Conservation (phyloP, 1,139 yeast genomes). For the Blastobotrys aristatus region DNA sequence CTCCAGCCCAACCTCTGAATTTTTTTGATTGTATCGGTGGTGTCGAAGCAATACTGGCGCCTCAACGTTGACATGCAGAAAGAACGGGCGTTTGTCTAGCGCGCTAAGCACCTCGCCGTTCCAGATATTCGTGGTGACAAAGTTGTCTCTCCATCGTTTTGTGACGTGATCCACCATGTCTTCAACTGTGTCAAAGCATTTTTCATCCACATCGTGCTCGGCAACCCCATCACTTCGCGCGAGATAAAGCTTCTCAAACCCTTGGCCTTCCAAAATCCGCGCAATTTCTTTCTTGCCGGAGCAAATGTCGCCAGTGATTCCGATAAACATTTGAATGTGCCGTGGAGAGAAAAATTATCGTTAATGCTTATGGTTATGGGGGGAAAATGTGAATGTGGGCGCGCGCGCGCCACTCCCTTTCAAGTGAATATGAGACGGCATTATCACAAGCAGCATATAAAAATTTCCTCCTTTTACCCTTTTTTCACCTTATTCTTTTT, state of each 20-base stretch:
- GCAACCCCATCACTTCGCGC: neutral
- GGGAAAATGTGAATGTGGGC: too few species aligned
- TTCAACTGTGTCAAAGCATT: slow-evolving; percentile 30
- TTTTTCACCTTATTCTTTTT: neutral
- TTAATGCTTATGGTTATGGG: neutral
- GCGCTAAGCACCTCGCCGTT: slow-evolving; percentile 43
- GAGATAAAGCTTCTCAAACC: slow-evolving; percentile 42
- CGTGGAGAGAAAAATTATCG: neutral
- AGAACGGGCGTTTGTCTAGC: slow-evolving; percentile 74
- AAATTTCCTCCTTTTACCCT: neutral
- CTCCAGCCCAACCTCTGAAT: slow-evolving; percentile 14
- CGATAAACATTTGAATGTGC: slow-evolving; percentile 57
- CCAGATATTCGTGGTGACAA: slow-evolving; percentile 53
- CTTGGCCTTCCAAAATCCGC: slow-evolving; percentile 51
- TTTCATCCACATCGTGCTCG: neutral
- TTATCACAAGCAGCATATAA: too few species aligned
- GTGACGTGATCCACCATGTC: slow-evolving; percentile 63
- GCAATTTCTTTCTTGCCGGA: slow-evolving; percentile 69
- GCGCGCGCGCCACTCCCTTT: too few species aligned
- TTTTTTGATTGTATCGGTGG: slow-evolving; percentile 37
- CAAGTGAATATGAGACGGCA: too few species aligned
- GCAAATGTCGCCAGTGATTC: slow-evolving; percentile 65
- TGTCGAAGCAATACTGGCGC: slow-evolving; percentile 61
- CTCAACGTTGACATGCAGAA: slow-evolving; percentile 73
- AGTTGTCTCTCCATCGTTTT: slow-evolving; percentile 58